Conservation (phyloP, 768 basidiomycete genomes). For the Cyathus striatus region DNA sequence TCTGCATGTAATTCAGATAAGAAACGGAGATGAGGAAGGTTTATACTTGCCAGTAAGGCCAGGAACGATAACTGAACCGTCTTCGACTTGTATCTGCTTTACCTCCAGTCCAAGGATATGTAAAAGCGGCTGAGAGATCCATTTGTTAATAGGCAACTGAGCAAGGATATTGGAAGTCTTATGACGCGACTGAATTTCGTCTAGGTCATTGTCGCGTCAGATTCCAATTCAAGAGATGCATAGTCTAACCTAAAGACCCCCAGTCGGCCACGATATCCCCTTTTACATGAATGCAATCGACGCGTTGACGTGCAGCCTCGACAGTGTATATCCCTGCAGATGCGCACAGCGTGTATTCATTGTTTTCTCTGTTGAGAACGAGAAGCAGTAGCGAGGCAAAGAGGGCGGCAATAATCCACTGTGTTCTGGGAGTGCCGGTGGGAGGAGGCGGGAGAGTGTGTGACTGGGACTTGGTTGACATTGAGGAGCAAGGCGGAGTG, state of each 20-base stretch:
- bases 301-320: slow-evolving; percentile 41
- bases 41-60: slow-evolving; percentile 57
- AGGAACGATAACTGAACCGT: slow-evolving; percentile 53
- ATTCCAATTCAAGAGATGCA: too few relatives aligned
- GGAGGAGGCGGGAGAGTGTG: background rate
- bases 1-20: slow-evolving; percentile 39
- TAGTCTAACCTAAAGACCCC: too few relatives aligned
- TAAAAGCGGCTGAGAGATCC: too few relatives aligned
- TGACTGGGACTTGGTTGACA: background rate
- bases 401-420: slow-evolving; percentile 5
- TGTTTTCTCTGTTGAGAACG: slow-evolving; percentile 37
- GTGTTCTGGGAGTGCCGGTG: background rate
- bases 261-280: slow-evolving; percentile 39
- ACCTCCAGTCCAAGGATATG: too few relatives aligned
- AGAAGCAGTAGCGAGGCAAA: slow-evolving; percentile 45
- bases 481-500: background rate
- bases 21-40: background rate
- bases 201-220: too few relatives aligned
- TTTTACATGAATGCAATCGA: slow-evolving; percentile 58
- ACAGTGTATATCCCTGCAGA: slow-evolving; percentile 87
- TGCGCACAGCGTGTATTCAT: too few relatives aligned
- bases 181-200: too few relatives aligned
- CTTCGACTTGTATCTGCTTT: too few relatives aligned
- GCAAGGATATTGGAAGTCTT: too few relatives aligned
- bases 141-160: too few relatives aligned